Evolutionary conservation across 208 protist species (phyloP).

Genomic region (Naegleria lovaniensis): DNA sequence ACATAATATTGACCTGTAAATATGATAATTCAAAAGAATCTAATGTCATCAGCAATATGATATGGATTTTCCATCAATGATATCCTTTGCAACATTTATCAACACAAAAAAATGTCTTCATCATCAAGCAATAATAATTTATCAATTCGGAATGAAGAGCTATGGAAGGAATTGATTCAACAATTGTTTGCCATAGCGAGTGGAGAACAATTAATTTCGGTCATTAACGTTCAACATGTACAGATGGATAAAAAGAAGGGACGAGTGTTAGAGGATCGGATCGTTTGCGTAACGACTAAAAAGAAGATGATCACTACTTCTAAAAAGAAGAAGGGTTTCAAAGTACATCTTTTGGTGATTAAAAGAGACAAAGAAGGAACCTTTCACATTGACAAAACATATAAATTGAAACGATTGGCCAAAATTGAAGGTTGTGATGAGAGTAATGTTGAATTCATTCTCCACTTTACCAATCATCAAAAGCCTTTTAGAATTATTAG

Average conservation of each 20-base stretch:
- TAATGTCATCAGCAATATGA: no score
- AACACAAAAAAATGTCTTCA: no score
- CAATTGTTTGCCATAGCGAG: neutral
- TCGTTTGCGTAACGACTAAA: neutral
- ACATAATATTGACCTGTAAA: no score
- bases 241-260: neutral
- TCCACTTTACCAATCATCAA: neutral
- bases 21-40: no score
- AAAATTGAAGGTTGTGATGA: constrained; percentile 14
- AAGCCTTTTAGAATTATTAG: neutral
- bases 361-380: neutral
- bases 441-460: neutral
- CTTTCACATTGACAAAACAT: neutral
- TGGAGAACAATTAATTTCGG: constrained; percentile 17
- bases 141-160: neutral
- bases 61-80: no score
- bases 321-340: constrained; percentile 10
- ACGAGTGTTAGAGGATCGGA: neutral
- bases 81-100: no score
- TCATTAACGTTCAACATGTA: neutral
- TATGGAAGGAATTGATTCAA: neutral
- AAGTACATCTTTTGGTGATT: neutral
- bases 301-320: neutral
- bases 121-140: no score
- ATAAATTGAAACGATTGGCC: constrained; percentile 11